Percentiles rank a stretch among this genome's conserved stretches.
Conservation (phyloP, 2,329 filamentous ascomycete species). For the Hypomyces rosellus region DNA sequence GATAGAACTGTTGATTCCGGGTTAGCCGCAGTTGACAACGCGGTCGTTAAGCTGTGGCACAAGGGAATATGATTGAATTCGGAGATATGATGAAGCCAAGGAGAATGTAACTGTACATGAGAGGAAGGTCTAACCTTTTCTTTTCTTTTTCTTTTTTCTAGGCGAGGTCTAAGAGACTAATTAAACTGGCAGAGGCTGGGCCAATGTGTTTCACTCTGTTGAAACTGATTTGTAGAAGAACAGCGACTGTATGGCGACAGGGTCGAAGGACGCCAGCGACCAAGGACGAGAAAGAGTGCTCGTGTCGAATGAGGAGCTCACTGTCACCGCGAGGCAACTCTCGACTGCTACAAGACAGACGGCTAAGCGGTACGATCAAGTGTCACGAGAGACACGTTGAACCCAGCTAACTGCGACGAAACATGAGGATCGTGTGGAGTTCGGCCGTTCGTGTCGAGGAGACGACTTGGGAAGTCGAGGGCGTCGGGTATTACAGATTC, state of each 20-base stretch:
- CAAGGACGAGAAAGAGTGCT: slow-evolving; percentile 36
- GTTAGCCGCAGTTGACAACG: not conserved
- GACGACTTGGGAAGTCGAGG: slow-evolving; percentile 13
- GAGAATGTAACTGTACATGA: not conserved
- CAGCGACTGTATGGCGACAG: slow-evolving; percentile 17
- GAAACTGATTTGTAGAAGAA: not conserved
- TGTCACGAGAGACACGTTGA: slow-evolving; percentile 28
- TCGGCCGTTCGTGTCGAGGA: slow-evolving; percentile 16
- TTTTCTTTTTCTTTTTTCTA: slow-evolving; percentile 8
- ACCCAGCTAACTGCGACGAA: slow-evolving; percentile 23
- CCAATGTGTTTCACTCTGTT: slow-evolving; percentile 11
- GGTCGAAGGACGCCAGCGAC: slow-evolving; percentile 54
- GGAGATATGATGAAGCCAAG: slow-evolving; percentile 1
- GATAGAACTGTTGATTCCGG: not conserved
- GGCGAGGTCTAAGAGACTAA: not conserved
- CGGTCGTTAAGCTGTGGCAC: no score
- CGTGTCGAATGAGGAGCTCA: slow-evolving; percentile 34
- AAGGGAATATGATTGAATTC: not conserved
- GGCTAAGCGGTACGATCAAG: slow-evolving; percentile 21
- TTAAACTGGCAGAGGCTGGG: not conserved
- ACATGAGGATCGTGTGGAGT: slow-evolving; percentile 26
- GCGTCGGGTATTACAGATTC: slow-evolving; percentile 23
- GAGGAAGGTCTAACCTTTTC: not conserved
- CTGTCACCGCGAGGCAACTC: slow-evolving; percentile 39
- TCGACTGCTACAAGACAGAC: slow-evolving; percentile 19